Base-by-base conservation (phyloP, 148 eudicot species). In the Nepenthes gracilis region DNA sequence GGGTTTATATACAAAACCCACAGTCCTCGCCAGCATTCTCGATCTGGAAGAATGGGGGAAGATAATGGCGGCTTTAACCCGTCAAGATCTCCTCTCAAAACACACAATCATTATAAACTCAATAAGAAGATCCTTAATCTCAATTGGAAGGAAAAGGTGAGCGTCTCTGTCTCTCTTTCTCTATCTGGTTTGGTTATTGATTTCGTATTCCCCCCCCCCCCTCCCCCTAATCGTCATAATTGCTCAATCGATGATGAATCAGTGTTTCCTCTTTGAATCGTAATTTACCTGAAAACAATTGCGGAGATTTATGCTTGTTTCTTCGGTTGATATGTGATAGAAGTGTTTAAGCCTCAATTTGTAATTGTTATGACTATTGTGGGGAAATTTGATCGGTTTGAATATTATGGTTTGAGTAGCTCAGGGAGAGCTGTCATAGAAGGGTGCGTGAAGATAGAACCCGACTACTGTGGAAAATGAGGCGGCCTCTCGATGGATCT, bases 391-490 rank as follows among this genome's bases (percentile, higher is more conserved):
- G 33, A 52, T 61, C 55, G 12, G 15, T 50, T 43, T 23, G 23
- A 49, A 5, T 51, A 61, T 59, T 51, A 12, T 62, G 33, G 37
- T 36, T 71, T 11, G 11, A 49, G 43, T 53, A 90, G 97, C 83
- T 87, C 15, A 85, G 84, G 67, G 92, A 90, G 57, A 87, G 84
- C 58, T 90, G 97, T 70, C 81, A 60, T 70, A 79, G 67, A 65
- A 81, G 97, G 67, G 83, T 87, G 7, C 80, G 86, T 33, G 89
- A 85, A 69, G 92, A 90, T 63, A 68, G 95, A 58, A 67, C 62
- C 14, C 81, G 73, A 34, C 73, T 90, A 74, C 72, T 90, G 15
- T 90, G 95, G 97, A 85, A 72, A 62, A 70, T 73, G 57, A 87
- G 97, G 68, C 67, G 72, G 61, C 70, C 69, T 38, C 56, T 69